phyloP scores from a whole-genome alignment of 768 basidiomycete genomes.

The Boletus bicolor region DNA sequence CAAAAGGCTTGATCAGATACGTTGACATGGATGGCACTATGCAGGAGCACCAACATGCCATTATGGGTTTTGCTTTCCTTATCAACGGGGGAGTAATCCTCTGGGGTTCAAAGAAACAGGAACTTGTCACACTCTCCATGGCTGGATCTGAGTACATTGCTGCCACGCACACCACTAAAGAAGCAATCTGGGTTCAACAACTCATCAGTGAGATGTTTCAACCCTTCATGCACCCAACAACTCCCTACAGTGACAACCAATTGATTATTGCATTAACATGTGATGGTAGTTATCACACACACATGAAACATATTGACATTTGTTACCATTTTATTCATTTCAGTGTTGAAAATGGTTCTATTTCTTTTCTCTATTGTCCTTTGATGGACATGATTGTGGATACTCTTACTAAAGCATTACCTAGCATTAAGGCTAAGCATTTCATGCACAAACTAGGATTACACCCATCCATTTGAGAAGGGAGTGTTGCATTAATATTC shows the following conservation, averaged over 20 bases:
- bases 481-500: too few species aligned
- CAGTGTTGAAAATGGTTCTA: background rate
- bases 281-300: background rate
- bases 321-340: background rate
- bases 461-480: too few species aligned
- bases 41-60: too few species aligned
- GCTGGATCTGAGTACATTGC: background rate
- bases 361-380: too few species aligned
- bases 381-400: too few species aligned
- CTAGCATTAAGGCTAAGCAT: too few species aligned
- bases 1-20: too few species aligned
- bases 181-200: background rate
- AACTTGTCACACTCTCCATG: conserved; percentile 1
- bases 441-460: too few species aligned
- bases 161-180: background rate
- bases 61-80: too few species aligned
- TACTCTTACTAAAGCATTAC: too few species aligned
- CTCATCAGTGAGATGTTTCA: background rate
- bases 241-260: background rate
- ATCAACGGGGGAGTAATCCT: background rate
- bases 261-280: background rate
- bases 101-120: conserved; percentile 4
- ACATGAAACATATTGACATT: background rate
- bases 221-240: background rate
- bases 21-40: too few species aligned